These are phyloP conservation scores for Cytospora mali DNA, from an alignment of 2,329 filamentous ascomycete genomes.

Conservation along the genomic window DNA sequence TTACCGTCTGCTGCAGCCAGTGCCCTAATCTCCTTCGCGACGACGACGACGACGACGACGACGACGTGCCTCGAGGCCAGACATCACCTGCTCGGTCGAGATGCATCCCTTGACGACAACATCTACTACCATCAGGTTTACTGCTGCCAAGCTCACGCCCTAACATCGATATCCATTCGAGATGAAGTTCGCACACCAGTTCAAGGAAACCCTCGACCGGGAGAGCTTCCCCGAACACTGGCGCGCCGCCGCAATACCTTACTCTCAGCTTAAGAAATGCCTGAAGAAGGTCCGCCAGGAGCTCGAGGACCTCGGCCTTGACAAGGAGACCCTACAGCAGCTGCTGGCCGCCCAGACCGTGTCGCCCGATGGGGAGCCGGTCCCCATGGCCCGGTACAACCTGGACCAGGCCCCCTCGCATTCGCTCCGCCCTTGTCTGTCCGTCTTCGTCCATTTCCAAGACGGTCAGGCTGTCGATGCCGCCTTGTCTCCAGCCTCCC, in stretches of 20 bases:
- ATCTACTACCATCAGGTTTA: conserved; percentile 4
- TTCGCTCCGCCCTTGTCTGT: conserved; percentile 66
- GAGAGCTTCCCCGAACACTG: conserved; percentile 75
- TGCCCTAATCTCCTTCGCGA: too few relatives aligned
- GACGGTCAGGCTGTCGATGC: conserved; percentile 72
- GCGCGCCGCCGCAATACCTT: conserved; percentile 77
- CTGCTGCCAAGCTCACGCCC: conserved; percentile 6
- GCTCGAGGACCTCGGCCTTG: conserved; percentile 70
- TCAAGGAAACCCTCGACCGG: conserved; percentile 67
- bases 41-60: background rate
- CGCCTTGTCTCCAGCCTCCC: conserved; percentile 65
- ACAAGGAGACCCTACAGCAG: conserved; percentile 68
- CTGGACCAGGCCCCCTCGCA: conserved; percentile 48
- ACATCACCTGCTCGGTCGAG: conserved; percentile 9
- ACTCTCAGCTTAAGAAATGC: conserved; percentile 84
- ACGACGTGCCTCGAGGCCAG: background rate
- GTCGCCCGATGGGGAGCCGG: conserved; percentile 42
- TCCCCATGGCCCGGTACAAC: conserved; percentile 50
- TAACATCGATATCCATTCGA: conserved; percentile 18
- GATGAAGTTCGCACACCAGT: conserved; percentile 89
- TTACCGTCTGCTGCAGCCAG: background rate
- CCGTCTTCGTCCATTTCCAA: conserved; percentile 67
- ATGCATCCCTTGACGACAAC: conserved; percentile 19
- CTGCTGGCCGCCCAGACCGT: conserved; percentile 58
- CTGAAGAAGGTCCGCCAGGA: conserved; percentile 79